Evolutionary conservation across 352 stramenopile species (phyloP), one percentile per base, ranked within the genome.

Genomic region (Phytophthora vignae): DNA sequence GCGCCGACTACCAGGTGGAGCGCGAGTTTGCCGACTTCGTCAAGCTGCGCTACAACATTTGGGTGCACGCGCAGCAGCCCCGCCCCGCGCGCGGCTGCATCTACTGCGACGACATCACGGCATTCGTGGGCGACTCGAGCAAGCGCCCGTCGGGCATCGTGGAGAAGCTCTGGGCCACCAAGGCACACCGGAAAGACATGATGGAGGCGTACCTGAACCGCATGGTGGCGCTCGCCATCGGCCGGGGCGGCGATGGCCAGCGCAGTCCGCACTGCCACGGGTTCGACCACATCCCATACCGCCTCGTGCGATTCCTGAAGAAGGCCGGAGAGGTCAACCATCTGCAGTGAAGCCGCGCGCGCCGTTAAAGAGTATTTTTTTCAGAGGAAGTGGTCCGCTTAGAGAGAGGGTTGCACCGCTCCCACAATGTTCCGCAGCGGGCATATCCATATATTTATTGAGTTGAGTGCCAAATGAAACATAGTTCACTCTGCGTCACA

Each of bases 1-100:
- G 79, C 21, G 68, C 81, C 6, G 81, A 82, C 69, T 85, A 83
- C 64, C 49, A 76, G 36, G 52, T 85, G 14, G 73, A 86, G 57
- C 72, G 74, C 40, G 73, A 72, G 52, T 77, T 83, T 36, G 11
- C 56, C 50, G 76, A 88, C 54, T 75, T 88, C 27, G 66, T 79
- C 33, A 77, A 76, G 73, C 69, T 88, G 44, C 81, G 75, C 59
- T 64, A 82, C 68, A 70, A 84, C 61, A 65, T 83, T 54, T 63
- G 81, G 66, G 58, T 82, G 63, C 60, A 88, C 68, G 68, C 77
- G 60, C 73, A 85, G 67, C 54, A 72, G 67, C 69, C 80, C 56
- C 58, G 67, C 22, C 67, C 69, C 49, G 15, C 65, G 48, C 67
- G 58, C 17, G 74, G 74, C 48, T 81, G 74, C 59, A 76, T 75